Evolutionary conservation across 139 green algal species (phyloP), one percentile per base, ranked within the genome.

Genomic region (Monoraphidium neglectum): DNA sequence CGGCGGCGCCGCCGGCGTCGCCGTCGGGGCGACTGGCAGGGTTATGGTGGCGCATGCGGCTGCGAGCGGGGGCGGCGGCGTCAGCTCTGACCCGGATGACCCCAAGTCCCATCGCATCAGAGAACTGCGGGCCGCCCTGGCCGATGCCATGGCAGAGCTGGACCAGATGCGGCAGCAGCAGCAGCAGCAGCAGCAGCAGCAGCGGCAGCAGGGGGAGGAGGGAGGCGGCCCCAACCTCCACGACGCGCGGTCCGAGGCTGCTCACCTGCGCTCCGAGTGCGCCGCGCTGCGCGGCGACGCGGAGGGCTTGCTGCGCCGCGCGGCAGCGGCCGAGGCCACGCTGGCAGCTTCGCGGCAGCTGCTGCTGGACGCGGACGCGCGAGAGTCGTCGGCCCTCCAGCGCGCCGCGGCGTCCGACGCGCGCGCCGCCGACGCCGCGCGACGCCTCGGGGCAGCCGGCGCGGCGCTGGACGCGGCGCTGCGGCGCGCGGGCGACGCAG

Each of bases 61-160:
- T n/a, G n/a, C n/a, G n/a, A n/a, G n/a, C n/a, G n/a, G 73, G 62
- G 37, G 70, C 65, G 0, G 70, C 73, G 30, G 40, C 32, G 0
- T 62, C 57, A 37, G 28, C 37, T 12, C 72, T 62, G 46, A 28
- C 57, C 26, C 51, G 21, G 33, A 59, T 49, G 64, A 85, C 76
- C 64, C 74, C 2, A 87, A 87, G 65, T 56, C 76, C 36, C 47
- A 82, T 57, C 75, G 82, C 13, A 82, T 87, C 33, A 60, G 73
- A 5, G 82, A 87, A 77, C 77, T 87, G 30, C 65, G 77, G 12
- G 54, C 74, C 4, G 74, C 78, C 2, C 70, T 87, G n/a, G 54
- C 78, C 15, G 64, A 76, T 2, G n/a, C 12, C 33, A 40, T 40
- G 38, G 43, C 43, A 12, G 43, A 8, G n/a, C 15, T 21, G 26